Conservation (phyloP, 495 filamentous ascomycete species). For the Parathielavia appendiculata region DNA sequence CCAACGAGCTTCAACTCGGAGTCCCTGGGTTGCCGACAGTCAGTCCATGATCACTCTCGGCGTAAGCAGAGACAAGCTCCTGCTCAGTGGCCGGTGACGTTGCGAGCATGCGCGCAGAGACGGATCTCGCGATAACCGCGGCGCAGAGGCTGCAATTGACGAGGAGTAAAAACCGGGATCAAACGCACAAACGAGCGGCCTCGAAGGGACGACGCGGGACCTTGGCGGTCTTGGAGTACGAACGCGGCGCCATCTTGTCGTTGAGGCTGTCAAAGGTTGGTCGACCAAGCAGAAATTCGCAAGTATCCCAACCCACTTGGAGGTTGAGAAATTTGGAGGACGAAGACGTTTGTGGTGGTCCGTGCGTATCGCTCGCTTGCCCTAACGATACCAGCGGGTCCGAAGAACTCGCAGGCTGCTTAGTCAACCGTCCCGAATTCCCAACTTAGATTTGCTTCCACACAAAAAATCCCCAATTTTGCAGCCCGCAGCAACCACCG, state of each 20-base stretch:
- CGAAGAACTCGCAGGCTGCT: conserved; percentile 18
- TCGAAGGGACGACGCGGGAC: conserved; percentile 85
- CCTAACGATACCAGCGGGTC: conserved; percentile 25
- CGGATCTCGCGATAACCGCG: conserved; percentile 39
- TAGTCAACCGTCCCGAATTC: conserved; percentile 32
- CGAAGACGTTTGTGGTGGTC: conserved; percentile 40
- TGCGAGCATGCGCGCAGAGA: conserved; percentile 25
- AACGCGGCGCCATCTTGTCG: conserved; percentile 50
- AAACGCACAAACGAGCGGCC: conserved; percentile 88
- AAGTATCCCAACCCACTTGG: background rate
- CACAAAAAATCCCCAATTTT: conserved; percentile 33
- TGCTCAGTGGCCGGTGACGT: conserved; percentile 86
- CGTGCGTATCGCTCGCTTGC: conserved; percentile 28
- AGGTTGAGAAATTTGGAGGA: conserved; percentile 26
- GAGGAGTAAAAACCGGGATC: conserved; percentile 20
- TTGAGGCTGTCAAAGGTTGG: conserved; percentile 35
- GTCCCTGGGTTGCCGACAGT: conserved; percentile 65
- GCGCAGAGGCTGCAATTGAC: conserved; percentile 32
- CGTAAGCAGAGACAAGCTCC: conserved; percentile 96
- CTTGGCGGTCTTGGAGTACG: conserved; percentile 99
- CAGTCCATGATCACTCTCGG: conserved; percentile 63
- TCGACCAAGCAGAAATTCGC: conserved; percentile 31
- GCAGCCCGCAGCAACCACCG: conserved; percentile 31
- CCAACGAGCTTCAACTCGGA: conserved; percentile 98
- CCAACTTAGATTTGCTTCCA: conserved; percentile 30